Evolutionary conservation across 2,329 filamentous ascomycete species (phyloP).

Genomic region (Ophiostoma australiae): DNA sequence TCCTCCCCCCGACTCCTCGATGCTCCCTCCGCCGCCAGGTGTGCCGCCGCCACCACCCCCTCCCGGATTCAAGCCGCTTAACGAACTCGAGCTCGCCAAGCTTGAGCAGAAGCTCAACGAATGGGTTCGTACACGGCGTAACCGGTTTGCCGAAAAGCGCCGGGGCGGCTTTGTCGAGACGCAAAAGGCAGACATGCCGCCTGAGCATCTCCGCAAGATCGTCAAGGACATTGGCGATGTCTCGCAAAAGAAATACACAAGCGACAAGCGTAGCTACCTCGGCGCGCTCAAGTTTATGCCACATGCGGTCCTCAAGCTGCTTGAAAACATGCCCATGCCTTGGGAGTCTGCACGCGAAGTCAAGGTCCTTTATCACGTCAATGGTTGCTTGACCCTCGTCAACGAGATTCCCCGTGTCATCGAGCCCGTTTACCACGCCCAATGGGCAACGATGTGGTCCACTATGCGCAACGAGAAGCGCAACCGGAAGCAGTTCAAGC

Average conservation of each 20-base stretch:
- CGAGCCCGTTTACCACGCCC: slow-evolving; percentile 94
- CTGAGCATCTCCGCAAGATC: slow-evolving; percentile 96
- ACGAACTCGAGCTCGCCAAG: slow-evolving; percentile 82
- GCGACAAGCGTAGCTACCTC: slow-evolving; percentile 95
- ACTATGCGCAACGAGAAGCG: slow-evolving; percentile 98
- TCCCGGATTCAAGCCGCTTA: slow-evolving; percentile 69
- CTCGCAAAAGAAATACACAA: slow-evolving; percentile 98
- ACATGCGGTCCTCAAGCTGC: slow-evolving; percentile 89
- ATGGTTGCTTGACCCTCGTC: slow-evolving; percentile 92
- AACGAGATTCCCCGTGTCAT: slow-evolving; percentile 97
- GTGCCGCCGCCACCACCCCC: slow-evolving; percentile 66
- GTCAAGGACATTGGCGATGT: slow-evolving; percentile 98
- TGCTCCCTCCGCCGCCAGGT: slow-evolving; percentile 51
- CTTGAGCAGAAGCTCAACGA: slow-evolving; percentile 98
- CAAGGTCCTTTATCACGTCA: slow-evolving; percentile 97
- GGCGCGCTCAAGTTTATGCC: slow-evolving; percentile 99
- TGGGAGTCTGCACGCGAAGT: slow-evolving; percentile 97
- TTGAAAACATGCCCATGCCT: slow-evolving; percentile 99
- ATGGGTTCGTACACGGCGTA: slow-evolving; percentile 88
- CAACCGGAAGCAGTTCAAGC: slow-evolving; percentile 91
- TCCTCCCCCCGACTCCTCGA: slow-evolving; percentile 38
- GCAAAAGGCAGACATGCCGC: slow-evolving; percentile 97
- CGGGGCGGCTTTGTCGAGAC: slow-evolving; percentile 96
- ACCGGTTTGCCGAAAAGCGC: slow-evolving; percentile 93
- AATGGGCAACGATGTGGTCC: slow-evolving; percentile 99